These are phyloP conservation scores for Cocos nucifera DNA, from an alignment of 176 grass and related monocot species.

Conservation along the genomic window DNA sequence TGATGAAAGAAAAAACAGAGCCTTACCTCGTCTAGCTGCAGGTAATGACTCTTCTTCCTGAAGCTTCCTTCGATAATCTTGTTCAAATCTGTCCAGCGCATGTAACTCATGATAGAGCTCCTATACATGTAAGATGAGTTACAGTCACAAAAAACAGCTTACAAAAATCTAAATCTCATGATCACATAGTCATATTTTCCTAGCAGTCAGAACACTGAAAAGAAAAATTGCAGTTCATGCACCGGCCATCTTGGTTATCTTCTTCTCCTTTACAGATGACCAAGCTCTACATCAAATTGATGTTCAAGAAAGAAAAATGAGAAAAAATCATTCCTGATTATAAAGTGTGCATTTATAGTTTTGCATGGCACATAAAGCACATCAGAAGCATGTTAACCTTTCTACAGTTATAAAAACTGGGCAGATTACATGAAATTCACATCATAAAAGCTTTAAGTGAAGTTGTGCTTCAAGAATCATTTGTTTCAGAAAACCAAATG, in stretches of 20 bases:
- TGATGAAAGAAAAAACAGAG: background rate
- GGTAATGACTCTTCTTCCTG: constrained; percentile 65
- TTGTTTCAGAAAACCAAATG: too few species aligned
- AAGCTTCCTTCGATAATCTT: constrained; percentile 79
- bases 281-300: too few species aligned
- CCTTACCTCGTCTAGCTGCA: constrained; percentile 56
- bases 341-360: background rate
- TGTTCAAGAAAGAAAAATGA: background rate
- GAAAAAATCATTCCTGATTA: background rate
- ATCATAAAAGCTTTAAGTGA: too few species aligned
- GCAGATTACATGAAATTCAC: too few species aligned
- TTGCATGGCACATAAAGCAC: too few species aligned
- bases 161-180: constrained; percentile 20
- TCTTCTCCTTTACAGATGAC: too few species aligned
- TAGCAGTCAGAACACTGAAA: too few species aligned
- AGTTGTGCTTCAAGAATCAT: too few species aligned
- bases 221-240: too few species aligned
- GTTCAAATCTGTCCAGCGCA: constrained; percentile 76
- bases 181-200: background rate
- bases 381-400: too few species aligned
- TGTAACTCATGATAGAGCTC: constrained; percentile 94
- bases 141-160: background rate
- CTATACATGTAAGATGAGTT: constrained; percentile 27
- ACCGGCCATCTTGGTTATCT: too few species aligned
- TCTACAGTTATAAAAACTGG: too few species aligned